Evolutionary conservation across 2,329 filamentous ascomycete species (phyloP), one percentile per base, ranked within the genome.

Genomic region (Scytalidium lignicola): DNA sequence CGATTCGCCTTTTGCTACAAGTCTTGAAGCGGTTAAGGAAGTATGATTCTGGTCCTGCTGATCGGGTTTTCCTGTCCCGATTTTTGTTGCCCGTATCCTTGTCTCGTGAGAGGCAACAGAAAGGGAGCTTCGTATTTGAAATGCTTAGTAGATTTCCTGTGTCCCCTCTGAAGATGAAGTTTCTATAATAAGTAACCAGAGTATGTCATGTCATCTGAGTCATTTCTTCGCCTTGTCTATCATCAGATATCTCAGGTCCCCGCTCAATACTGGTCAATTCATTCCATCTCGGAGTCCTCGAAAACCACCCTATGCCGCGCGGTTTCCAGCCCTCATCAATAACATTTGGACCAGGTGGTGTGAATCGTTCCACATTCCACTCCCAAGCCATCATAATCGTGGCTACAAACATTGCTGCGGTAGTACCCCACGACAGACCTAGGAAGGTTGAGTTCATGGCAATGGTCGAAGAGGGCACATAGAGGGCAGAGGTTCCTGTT

Each of bases 331-430:
- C 22, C 17, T 26, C 19, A n/a, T 43, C 15, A 37, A 37, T 37
- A 5, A 20, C 17, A 18, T 12, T 43, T 6, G 41, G 13, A 7
- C 19, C 22, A 15, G 22, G 41, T 20, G 41, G 41, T 10, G 41
- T 43, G 41, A 43, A 43, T 15, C 41, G 41, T 43, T 43, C 41
- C 41, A 43, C 22, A n/a, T 43, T 43, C 41, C 41, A 43, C n/a
- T 43, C 41, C 19, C 19, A 21, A 4, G 41, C 41, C 19, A 43
- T 21, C 19, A 43, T 21, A 15, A 43, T 43, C 10, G 41, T 26
- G 4, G 41, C 41, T 20, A 43, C 22, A n/a, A 43, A 43, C 41
- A 43, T 43, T 13, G 41, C 41, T 21, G 13, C 41, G 18, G 41
- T 26, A 20, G 41, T 18, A 18, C 41, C 22, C 41, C 41, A 43